Percentiles rank a stretch among this genome's conserved stretches.
phyloP scores from a whole-genome alignment of 2,329 filamentous ascomycete species.

The Cercospora brassicicola region DNA sequence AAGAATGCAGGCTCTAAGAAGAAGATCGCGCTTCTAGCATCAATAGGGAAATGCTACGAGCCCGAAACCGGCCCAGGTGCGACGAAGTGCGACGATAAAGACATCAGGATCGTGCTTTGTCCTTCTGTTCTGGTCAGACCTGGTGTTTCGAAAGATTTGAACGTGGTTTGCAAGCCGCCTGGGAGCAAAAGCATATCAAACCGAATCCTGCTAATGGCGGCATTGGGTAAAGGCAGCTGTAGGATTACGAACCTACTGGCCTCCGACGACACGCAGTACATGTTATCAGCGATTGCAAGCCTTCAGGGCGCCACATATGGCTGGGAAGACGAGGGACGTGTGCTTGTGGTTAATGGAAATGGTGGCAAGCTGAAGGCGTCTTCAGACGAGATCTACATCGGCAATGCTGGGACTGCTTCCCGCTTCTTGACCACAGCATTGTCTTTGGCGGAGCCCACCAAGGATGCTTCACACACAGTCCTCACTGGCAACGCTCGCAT shows the following conservation, averaged over 20 bases:
- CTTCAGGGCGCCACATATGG: slow-evolving; percentile 84
- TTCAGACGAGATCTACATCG: slow-evolving; percentile 77
- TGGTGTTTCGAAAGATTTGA: slow-evolving; percentile 64
- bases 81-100: slow-evolving; percentile 80
- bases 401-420: slow-evolving; percentile 94
- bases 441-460: slow-evolving; percentile 71
- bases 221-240: slow-evolving; percentile 81
- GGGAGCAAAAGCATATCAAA: slow-evolving; percentile 99
- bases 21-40: slow-evolving; percentile 89
- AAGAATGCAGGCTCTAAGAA: slow-evolving; percentile 96
- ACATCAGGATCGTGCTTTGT: slow-evolving; percentile 80
- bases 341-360: slow-evolving; percentile 83
- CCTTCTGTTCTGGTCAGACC: slow-evolving; percentile 73
- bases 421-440: slow-evolving; percentile 92
- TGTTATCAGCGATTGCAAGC: slow-evolving; percentile 86
- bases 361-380: slow-evolving; percentile 82
- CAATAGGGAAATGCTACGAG: slow-evolving; percentile 85
- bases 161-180: slow-evolving; percentile 79
- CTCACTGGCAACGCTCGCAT: slow-evolving; percentile 93
- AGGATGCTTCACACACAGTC: slow-evolving; percentile 65
- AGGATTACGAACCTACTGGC: slow-evolving; percentile 89
- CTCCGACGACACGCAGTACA: slow-evolving; percentile 95
- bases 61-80: slow-evolving; percentile 60
- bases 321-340: slow-evolving; percentile 93
- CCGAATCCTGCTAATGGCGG: slow-evolving; percentile 87